These are phyloP conservation scores for Pelargonium australe DNA, from an alignment of 441 rosid species.

Conservation along the genomic window DNA sequence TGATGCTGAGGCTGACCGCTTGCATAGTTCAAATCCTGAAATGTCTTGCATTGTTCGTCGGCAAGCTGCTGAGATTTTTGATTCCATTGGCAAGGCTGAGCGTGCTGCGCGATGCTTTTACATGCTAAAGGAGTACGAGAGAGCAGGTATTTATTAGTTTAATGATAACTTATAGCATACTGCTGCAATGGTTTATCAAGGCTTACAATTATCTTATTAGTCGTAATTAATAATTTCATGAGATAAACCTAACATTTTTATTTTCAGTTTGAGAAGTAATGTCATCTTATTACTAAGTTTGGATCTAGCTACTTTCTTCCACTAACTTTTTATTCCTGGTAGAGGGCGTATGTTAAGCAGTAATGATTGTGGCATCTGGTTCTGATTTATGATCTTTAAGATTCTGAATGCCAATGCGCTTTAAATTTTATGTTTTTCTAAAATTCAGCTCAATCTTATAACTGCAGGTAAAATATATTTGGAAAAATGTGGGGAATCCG, in stretches of 20 bases:
- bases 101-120: constrained; percentile 39
- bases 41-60: constrained; percentile 29
- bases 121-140: constrained; percentile 34
- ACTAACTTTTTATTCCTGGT: neutral
- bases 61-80: constrained; percentile 42
- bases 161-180: neutral
- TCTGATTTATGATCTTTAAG: too few species aligned
- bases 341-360: neutral
- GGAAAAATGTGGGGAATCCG: constrained; percentile 37
- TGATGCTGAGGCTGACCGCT: constrained; percentile 35
- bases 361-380: too few species aligned
- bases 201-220: too few species aligned
- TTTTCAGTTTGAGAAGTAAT: too few species aligned
- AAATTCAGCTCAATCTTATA: neutral
- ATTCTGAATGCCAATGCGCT: too few species aligned
- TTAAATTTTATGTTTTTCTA: neutral
- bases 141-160: constrained; percentile 29
- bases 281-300: neutral
- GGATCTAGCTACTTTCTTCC: neutral
- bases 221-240: too few species aligned
- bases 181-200: neutral
- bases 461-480: constrained; percentile 35
- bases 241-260: too few species aligned
- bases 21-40: constrained; percentile 29
- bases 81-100: constrained; percentile 40